These are phyloP conservation scores for Backusella circina DNA, from an alignment of 192 early-diverging fungal species.

Conservation along the genomic window DNA sequence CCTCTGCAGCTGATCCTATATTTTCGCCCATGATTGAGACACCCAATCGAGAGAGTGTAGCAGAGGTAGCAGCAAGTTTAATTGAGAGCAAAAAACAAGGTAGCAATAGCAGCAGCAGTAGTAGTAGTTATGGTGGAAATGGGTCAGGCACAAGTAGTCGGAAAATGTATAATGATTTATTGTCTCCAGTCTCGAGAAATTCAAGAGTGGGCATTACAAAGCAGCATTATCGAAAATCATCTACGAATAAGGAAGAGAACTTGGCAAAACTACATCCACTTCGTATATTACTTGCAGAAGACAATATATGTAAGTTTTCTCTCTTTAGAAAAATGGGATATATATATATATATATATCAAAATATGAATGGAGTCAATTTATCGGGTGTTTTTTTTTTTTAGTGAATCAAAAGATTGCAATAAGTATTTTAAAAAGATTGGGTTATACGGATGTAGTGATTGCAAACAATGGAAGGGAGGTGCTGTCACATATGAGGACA, in stretches of 20 bases:
- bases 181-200: background rate
- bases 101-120: background rate
- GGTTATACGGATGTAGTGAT: conserved; percentile 43
- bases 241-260: conserved; percentile 23
- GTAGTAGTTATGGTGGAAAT: background rate
- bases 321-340: background rate
- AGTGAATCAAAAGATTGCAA: conserved; percentile 52
- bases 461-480: conserved; percentile 47
- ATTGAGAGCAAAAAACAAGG: background rate
- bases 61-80: background rate
- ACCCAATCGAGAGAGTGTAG: background rate
- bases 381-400: background rate
- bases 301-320: conserved; percentile 28
- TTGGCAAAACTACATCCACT: conserved; percentile 22
- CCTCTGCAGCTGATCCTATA: background rate
- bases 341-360: no score
- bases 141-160: background rate
- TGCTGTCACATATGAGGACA: conserved; percentile 36
- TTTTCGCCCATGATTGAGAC: background rate
- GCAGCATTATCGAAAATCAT: conserved; percentile 15
- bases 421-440: conserved; percentile 44
- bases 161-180: conserved; percentile 1
- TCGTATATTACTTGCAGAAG: conserved; percentile 34
- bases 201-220: conserved; percentile 1
- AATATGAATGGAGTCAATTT: background rate